Evolutionary conservation across 345 rosid genomes (phyloP).

Genomic region (Melastoma malabathricum): DNA sequence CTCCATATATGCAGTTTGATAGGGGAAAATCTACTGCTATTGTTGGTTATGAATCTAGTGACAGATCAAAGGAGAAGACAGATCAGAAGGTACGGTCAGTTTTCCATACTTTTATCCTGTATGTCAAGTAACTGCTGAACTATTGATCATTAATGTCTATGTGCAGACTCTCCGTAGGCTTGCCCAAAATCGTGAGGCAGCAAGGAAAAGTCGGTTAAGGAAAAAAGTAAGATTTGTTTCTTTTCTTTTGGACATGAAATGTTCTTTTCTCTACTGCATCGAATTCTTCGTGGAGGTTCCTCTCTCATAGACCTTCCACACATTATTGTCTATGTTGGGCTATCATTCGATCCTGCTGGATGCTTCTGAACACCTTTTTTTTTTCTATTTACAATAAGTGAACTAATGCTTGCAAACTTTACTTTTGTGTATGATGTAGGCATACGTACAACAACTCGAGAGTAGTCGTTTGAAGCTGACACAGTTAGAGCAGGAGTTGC

Average conservation of each 20-base stretch:
- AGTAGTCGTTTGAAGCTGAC: conserved; percentile 91
- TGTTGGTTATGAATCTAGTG: conserved; percentile 84
- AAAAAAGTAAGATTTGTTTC: conserved; percentile 46
- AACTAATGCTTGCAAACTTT: conserved; percentile 2
- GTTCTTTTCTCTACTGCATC: neutral
- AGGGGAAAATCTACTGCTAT: conserved; percentile 31
- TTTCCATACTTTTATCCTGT: conserved; percentile 6
- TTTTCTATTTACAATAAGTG: neutral
- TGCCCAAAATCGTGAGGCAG: conserved; percentile 98
- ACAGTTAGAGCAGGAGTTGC: conserved; percentile 96
- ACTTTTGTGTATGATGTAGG: conserved; percentile 28
- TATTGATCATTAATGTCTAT: conserved; percentile 17
- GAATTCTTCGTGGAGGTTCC: too few species aligned
- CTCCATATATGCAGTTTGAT: conserved; percentile 44
- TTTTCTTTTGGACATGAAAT: neutral
- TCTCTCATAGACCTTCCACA: neutral
- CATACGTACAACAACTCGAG: conserved; percentile 96
- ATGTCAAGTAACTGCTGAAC: conserved; percentile 2
- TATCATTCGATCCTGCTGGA: too few species aligned
- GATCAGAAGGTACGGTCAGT: conserved; percentile 67
- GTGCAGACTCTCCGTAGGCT: conserved; percentile 85
- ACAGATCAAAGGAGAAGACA: conserved; percentile 73
- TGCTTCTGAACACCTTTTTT: neutral
- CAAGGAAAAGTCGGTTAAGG: conserved; percentile 90
- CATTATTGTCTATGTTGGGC: neutral